Base-by-base conservation (phyloP, 2,329 filamentous ascomycete genomes). In the Botrytis aclada region DNA sequence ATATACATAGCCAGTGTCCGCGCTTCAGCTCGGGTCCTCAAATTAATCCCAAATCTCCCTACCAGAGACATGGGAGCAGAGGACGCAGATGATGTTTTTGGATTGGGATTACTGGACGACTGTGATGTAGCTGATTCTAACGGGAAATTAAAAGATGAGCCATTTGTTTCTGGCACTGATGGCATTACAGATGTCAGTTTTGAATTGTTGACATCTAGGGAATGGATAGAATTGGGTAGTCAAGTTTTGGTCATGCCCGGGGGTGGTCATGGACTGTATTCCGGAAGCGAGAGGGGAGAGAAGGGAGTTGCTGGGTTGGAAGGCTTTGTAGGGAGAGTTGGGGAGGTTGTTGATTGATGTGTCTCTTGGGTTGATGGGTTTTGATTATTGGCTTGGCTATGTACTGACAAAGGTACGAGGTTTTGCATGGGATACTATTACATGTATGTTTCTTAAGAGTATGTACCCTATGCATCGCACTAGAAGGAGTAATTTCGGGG, bases 1-100 rank as follows among this genome's bases (percentile, higher is more conserved):
- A 88, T 95, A 0, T 98, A 98, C 79, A 89, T 95, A 58, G 94
- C 93, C 29, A 98, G 94, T 79, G 90, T 98, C 22, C 88, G 95
- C 14, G 92, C 94, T 1, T 89, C 92, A 0, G 95, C 94, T 0
- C 90, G 92, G 74, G 88, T 98, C 1, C 81, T 92, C 39, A 87
- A 87, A 45, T 85, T 84, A 80, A 45, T 77, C 43, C 76, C 74
- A n/a, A 77, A 78, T 75, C 56, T 70, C 16, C 74, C 77, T 72
- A 58, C 74, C 54, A 73, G 73, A 60, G 73, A 80, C 39, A 78
- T 77, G 16, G 76, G 77, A 45, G 78, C 79, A 32, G 65, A 78
- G 4, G 77, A 80, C 12, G 32, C 69, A 12, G 76, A 87, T 12
- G 88, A 88, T 71, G 83, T 91, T 3, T 92, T 92, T 76, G 84